phyloP scores from a whole-genome alignment of 2,329 filamentous ascomycete species.

The Cladophialophora bantiana region DNA sequence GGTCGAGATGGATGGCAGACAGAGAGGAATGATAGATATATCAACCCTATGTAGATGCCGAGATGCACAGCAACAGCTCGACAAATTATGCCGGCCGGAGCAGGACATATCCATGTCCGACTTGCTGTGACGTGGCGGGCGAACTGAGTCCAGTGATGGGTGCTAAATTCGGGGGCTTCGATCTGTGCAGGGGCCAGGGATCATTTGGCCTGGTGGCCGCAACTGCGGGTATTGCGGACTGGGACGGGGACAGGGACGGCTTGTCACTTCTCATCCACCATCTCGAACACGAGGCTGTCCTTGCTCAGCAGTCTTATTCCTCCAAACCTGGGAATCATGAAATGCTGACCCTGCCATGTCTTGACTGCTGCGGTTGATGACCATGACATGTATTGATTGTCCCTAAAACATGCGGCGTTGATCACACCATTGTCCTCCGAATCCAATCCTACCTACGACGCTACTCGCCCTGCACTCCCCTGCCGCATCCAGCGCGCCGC shows the following conservation, averaged over 20 bases:
- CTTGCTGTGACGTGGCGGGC: background rate
- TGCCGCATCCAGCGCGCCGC: constrained; percentile 8
- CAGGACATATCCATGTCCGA: background rate
- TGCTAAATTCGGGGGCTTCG: constrained; percentile 11
- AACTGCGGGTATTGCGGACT: constrained; percentile 14
- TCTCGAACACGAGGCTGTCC: constrained; percentile 18
- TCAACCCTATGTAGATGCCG: background rate
- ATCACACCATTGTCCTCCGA: background rate
- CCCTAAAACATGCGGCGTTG: background rate
- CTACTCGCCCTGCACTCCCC: constrained; percentile 4
- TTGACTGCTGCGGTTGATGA: background rate
- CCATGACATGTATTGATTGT: background rate
- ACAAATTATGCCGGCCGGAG: background rate
- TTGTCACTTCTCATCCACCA: constrained; percentile 5
- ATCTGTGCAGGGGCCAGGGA: constrained; percentile 11
- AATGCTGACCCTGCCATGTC: background rate
- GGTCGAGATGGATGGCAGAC: background rate
- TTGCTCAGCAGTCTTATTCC: constrained; percentile 10
- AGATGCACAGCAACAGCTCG: background rate
- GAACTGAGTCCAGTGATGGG: background rate
- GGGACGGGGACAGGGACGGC: constrained; percentile 3
- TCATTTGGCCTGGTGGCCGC: background rate
- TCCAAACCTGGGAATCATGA: background rate
- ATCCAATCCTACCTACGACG: constrained; percentile 3
- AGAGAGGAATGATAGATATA: background rate